Base-by-base conservation (phyloP, 768 basidiomycete genomes). In the Pulveroboletus sp. region DNA sequence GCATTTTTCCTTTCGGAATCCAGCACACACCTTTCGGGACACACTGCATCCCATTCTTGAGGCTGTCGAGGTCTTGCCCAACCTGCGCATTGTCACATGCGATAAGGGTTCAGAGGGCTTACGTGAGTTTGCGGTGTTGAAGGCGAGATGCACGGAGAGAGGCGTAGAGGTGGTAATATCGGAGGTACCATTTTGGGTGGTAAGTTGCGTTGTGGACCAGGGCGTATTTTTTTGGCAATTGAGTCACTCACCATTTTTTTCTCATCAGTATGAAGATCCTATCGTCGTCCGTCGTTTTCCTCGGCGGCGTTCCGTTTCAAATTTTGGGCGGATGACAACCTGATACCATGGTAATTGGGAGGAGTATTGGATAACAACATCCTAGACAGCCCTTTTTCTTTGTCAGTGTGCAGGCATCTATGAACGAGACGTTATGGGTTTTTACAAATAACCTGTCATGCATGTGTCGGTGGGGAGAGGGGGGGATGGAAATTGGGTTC, bases 1-100 rank as follows among this genome's bases (percentile, higher is more conserved):
- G 46, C 75, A 76, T 49, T 51, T 78, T 5, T 62, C 63, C 30
- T 68, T 75, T 51, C 58, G 72, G 31, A 71, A 70, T 48, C 58
- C 62, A 17, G 18, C 27, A 10, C 59, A 62, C 42, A 52, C 57
- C 2, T 55, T 54, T 8, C 54, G 61, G 32, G 44, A 52, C 10
- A 59, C 66, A 33, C 51, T 73, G 21, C 37, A 28, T 14, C 60
- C 64, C 2, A 51, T 75, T 12, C 61, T 75, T 5, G 43, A 59
- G 1, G 68, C 68, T 2, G 51, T 76, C 18, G 53, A 65, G 7
- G 47, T 48, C 2, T 61, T 73, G 6, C 73, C 71, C 5, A 65
- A 53, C 2, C 48, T 77, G 52, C 65, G 63, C 28, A 43, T 71
- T 41, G 45, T 78, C n/a, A 73, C 66, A 1, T 74, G 71, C 53